These are phyloP conservation scores for Blumeria hordei DNA, from an alignment of 2,329 filamentous ascomycete species.

Conservation along the genomic window DNA sequence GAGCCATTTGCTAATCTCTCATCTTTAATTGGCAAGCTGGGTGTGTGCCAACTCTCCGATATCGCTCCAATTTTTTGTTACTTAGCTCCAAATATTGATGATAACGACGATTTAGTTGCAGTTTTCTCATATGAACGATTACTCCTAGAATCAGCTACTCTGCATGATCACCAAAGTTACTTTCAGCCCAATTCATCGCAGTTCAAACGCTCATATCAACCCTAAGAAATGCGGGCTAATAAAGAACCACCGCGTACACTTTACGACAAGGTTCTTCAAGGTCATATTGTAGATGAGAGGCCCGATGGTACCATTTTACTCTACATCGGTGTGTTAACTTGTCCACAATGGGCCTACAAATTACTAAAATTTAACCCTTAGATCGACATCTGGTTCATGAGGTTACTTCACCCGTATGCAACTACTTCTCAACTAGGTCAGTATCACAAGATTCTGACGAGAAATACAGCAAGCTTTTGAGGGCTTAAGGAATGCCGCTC, in stretches of 20 bases:
- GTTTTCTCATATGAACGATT: too few relatives aligned
- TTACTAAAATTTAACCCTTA: conserved; percentile 15
- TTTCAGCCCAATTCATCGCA: too few relatives aligned
- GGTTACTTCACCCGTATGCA: conserved; percentile 75
- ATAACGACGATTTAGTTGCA: too few relatives aligned
- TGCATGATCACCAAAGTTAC: too few relatives aligned
- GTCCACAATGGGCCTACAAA: neutral
- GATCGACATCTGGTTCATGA: conserved; percentile 94
- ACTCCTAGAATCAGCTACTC: too few relatives aligned
- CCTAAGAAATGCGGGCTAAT: too few relatives aligned
- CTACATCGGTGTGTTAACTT: conserved; percentile 52
- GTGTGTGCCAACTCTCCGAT: too few relatives aligned
- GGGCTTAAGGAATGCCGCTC: conserved; percentile 68
- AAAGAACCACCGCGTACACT: conserved; percentile 41
- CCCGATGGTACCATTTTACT: conserved; percentile 77
- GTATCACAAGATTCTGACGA: conserved; percentile 7
- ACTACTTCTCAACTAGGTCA: neutral
- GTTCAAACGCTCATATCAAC: too few relatives aligned
- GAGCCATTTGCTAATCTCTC: too few relatives aligned
- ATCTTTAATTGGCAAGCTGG: too few relatives aligned
- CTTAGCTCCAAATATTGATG: too few relatives aligned
- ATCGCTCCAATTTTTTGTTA: too few relatives aligned
- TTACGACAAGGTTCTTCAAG: conserved; percentile 93
- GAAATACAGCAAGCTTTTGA: conserved; percentile 71
- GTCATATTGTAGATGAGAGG: conserved; percentile 88